Evolutionary conservation across 2,329 filamentous ascomycete genomes (phyloP), one percentile per base, ranked within the genome.

Genomic region (Epichloe elymi): DNA sequence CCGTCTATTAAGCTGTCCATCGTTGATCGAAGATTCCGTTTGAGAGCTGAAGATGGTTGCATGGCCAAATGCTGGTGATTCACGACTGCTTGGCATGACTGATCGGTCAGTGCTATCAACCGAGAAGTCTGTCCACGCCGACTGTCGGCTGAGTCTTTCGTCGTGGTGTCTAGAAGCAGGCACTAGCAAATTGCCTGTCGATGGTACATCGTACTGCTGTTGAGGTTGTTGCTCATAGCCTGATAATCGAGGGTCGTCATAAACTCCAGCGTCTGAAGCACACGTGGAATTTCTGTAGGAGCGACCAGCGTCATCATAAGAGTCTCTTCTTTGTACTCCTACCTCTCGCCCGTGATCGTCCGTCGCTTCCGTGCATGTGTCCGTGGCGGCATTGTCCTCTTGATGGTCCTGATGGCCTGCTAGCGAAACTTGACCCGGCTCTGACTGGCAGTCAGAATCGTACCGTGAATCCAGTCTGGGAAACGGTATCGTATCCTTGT

Each of bases 101-200:
- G 64, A 65, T n/a, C 56, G 57, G 53, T 76, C 74, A 19, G 67
- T 70, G 52, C 75, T 80, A 15, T 76, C 75, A 10, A 80, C 66
- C 0, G 78, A 79, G 53, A 76, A 74, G 58, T 82, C 78, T 26
- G 78, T 81, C 78, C 78, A 82, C n/a, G 71, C 67, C 2, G 78
- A 79, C 50, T 75, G 72, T 46, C 78, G 74, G 55, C 78, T 81
- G 19, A 66, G 63, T 38, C 77, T 70, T 53, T 79, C 61, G 68
- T 53, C 66, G 63, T 41, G 70, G 63, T 48, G 69, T 60, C 47
- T 70, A 59, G 56, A 70, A 61, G 47, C 69, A 12, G 76, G 77
- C 14, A 79, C 69, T 48, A 66, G 64, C 8, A 80, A 65, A 51
- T 68, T 74, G 50, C 69, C 69, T 14, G 71, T 66, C 19, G 69